Evolutionary conservation across 108 stramenopile species (phyloP).

Genomic region (Nitzschia sp.): DNA sequence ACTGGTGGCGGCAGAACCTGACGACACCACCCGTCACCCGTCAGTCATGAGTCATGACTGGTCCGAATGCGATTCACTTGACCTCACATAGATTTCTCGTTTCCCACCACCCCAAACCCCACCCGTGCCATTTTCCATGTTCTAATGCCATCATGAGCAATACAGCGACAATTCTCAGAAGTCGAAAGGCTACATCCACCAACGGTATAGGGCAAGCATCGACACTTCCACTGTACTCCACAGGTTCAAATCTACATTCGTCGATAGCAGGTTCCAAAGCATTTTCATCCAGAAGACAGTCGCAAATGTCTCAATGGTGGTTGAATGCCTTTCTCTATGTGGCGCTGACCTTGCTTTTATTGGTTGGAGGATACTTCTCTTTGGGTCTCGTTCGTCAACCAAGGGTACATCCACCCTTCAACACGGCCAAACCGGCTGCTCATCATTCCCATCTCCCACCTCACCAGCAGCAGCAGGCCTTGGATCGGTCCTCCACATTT

Average conservation of each 20-base stretch:
- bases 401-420: background rate
- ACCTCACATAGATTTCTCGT: no score
- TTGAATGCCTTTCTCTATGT: background rate
- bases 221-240: background rate
- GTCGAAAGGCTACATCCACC: background rate
- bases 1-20: no score
- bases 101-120: no score
- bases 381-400: no score
- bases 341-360: background rate
- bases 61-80: no score
- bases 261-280: background rate
- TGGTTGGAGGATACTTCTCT: conserved; percentile 1
- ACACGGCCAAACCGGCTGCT: background rate
- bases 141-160: background rate
- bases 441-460: background rate
- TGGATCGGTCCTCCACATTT: no score
- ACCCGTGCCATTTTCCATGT: no score
- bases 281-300: background rate
- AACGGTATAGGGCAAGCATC: background rate
- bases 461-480: background rate
- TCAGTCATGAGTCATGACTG: no score
- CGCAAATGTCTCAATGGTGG: background rate
- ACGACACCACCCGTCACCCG: no score
- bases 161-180: background rate
- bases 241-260: background rate